Conservation (phyloP, 352 stramenopile genomes). For the Pythium dissimile region DNA sequence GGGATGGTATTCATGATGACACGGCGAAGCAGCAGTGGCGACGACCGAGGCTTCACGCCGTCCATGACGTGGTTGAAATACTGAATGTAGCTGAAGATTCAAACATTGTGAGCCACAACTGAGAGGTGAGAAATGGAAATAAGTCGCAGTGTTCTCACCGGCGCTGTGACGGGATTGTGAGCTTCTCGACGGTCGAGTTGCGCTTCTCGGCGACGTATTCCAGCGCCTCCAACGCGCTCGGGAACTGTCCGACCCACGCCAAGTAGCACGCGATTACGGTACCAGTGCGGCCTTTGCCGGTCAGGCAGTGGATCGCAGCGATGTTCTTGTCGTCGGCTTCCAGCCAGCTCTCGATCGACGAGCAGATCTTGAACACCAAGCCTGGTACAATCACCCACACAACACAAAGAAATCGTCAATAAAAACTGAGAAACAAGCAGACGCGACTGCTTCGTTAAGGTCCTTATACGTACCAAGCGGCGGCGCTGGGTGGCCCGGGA, state of each 20-base stretch:
- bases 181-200: constrained; percentile 83
- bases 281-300: constrained; percentile 92
- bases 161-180: constrained; percentile 96
- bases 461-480: constrained; percentile 71
- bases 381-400: too few relatives aligned
- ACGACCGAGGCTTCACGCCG: constrained; percentile 91
- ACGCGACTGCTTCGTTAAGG: too few relatives aligned
- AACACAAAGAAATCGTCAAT: too few relatives aligned
- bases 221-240: constrained; percentile 91
- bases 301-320: constrained; percentile 96
- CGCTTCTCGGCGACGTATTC: constrained; percentile 92
- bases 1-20: constrained; percentile 96
- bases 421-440: too few relatives aligned
- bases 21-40: constrained; percentile 92
- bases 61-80: constrained; percentile 99
- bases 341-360: constrained; percentile 97
- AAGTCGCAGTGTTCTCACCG: constrained; percentile 37
- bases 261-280: constrained; percentile 96
- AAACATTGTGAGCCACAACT: background rate
- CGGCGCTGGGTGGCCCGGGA: constrained; percentile 94
- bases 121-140: background rate
- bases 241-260: constrained; percentile 92
- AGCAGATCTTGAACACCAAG: constrained; percentile 96
- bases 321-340: constrained; percentile 95
- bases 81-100: constrained; percentile 86